Percentiles rank a stretch among this genome's conserved stretches.
phyloP scores from a whole-genome alignment of 106 monocot species.

The Phalaenopsis equestris region DNA sequence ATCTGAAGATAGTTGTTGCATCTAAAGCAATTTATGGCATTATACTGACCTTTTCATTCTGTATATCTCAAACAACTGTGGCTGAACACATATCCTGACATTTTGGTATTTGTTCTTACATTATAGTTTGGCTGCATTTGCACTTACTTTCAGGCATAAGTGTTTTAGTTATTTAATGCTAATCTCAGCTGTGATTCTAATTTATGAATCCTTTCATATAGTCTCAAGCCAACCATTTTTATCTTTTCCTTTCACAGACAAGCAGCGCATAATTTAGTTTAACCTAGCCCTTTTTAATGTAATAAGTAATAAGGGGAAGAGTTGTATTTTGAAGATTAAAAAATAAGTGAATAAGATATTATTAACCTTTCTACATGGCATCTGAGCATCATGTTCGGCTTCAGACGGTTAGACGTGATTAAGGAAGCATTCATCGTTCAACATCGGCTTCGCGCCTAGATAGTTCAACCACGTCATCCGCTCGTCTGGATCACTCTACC shows the following conservation, averaged over 20 bases:
- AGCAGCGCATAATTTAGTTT: not conserved
- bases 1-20: not conserved
- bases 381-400: no score
- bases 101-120: not conserved
- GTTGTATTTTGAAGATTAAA: no score
- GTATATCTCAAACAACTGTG: not conserved
- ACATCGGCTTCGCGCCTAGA: no score
- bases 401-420: no score
- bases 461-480: no score
- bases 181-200: not conserved
- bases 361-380: no score
- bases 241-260: not conserved
- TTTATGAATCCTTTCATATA: not conserved
- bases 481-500: no score
- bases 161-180: conserved; percentile 1
- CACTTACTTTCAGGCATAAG: not conserved
- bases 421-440: no score
- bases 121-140: not conserved
- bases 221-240: not conserved
- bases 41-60: not conserved
- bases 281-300: no score
- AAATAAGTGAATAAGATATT: no score
- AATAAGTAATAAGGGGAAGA: no score
- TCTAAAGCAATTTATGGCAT: not conserved
- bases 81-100: not conserved